Evolutionary conservation across 352 stramenopile species (phyloP), one percentile per base, ranked within the genome.

Genomic region (Hyaloperonospora arabidopsidis): DNA sequence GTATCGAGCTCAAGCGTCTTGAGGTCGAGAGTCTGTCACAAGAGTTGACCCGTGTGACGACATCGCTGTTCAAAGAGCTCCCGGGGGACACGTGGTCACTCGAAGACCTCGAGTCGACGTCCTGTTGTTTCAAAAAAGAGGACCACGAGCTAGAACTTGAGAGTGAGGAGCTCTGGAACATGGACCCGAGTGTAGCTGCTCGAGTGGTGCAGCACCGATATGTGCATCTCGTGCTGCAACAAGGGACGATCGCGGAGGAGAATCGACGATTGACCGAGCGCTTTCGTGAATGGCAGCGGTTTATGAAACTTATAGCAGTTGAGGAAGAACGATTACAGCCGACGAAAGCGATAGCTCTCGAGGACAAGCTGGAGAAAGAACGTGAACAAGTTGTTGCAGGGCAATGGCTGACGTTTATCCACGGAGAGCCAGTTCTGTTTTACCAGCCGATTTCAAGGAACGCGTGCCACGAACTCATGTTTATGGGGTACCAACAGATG

Each of bases 1-100:
- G 60, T 43, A 62, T 70, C 29, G 60, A 72, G 39, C 47, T 68
- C 19, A 76, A 76, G 52, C 67, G 67, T 11, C 48, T 64, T 12
- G 63, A 74, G 56, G 65, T 70, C 25, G 40, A 69, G 46, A 21
- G 54, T 11, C 63, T 74, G 32, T 62, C 64, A 13, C 38, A 48
- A 13, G 54, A 65, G 52, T 41, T 74, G n/a, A 52, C 68, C 23
- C 51, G 38, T 18, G 57, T 49, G 3, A 65, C 68, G 11, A 28
- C 56, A 17, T 28, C 17, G 14, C 41, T 70, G 10, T 60, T 45
- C 10, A 41, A n/a, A 0, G 32, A 66, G 13, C 10, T 66, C 5
- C 5, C 57, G 39, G 18, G 54, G 47, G 25, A 43, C 55, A 22
- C 43, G 45, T 5, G 48, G n/a, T n/a, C n/a, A n/a, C n/a, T n/a